Percentiles rank a stretch among this genome's conserved stretches.
Evolutionary conservation across 1,139 yeast species (phyloP).

Genomic region (Suhomyces guaymorum): DNA sequence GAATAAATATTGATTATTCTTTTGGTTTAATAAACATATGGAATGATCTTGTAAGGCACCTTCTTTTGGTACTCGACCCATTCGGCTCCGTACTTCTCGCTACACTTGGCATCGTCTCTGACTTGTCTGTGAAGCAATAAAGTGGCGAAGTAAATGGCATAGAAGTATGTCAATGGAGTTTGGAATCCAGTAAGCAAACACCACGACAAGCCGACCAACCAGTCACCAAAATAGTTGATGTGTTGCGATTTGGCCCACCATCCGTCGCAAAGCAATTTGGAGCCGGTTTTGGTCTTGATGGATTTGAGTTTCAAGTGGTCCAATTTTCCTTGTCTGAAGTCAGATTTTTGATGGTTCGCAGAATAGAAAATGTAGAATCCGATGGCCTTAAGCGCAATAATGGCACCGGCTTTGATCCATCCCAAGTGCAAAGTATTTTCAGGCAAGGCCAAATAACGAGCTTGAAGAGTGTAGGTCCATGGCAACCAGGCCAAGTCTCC

Average conservation of each 20-base stretch:
- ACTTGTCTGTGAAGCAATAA: slow-evolving; percentile 83
- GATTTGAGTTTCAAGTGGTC: slow-evolving; percentile 60
- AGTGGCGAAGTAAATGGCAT: slow-evolving; percentile 77
- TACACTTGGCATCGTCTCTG: slow-evolving; percentile 91
- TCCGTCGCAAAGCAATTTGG: slow-evolving; percentile 80
- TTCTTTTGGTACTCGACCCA: slow-evolving; percentile 79
- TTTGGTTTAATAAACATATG: slow-evolving; percentile 64
- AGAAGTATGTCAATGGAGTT: slow-evolving; percentile 85
- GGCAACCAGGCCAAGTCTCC: slow-evolving; percentile 97
- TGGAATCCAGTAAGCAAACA: slow-evolving; percentile 85
- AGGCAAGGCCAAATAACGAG: slow-evolving; percentile 69
- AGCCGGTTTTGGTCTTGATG: slow-evolving; percentile 74
- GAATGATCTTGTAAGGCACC: slow-evolving; percentile 90
- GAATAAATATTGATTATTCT: not conserved
- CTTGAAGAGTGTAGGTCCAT: slow-evolving; percentile 83
- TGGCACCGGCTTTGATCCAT: slow-evolving; percentile 28
- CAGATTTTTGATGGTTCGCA: slow-evolving; percentile 81
- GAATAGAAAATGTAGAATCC: slow-evolving; percentile 86
- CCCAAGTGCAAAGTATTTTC: slow-evolving; percentile 63
- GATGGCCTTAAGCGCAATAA: slow-evolving; percentile 44
- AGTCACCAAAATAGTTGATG: slow-evolving; percentile 92
- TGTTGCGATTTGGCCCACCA: slow-evolving; percentile 98
- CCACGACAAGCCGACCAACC: slow-evolving; percentile 92
- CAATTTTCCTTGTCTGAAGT: slow-evolving; percentile 77
- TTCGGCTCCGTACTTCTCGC: slow-evolving; percentile 76